Evolutionary conservation across 768 basidiomycete species (phyloP), one percentile per base, ranked within the genome.

Genomic region (Bullera alba): DNA sequence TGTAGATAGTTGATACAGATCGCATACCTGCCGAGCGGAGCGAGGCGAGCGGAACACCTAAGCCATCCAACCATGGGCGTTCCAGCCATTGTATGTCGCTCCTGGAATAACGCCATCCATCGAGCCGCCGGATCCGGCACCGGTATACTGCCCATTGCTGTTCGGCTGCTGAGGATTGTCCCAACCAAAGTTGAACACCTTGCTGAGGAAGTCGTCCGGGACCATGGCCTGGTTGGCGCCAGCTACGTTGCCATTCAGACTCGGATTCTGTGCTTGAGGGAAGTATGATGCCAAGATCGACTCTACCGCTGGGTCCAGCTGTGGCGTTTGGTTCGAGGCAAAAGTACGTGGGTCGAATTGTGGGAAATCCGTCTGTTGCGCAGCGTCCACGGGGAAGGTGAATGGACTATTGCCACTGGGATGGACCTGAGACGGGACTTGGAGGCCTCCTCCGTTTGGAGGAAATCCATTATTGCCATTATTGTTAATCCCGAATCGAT

Each of bases 181-280:
- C 67, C 67, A 69, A 5, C 51, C 42, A 37, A 69, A 63, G 26
- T 61, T 60, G 45, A 70, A 67, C 12, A 70, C 61, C 21, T 61
- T 43, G 30, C 49, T 52, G 16, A 70, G 44, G 53, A 70, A 70
- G 47, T 70, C 68, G 32, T 70, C 68, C 14, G 68, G 67, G 2
- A 53, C 58, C 30, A 52, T 53, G 23, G 22, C n/a, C 42, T 19
- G 2, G 14, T 26, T 34, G 19, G 16, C 21, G n/a, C 8, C 10
- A 17, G 21, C 53, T 3, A 15, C 27, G 8, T 46, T n/a, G 8
- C 6, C 32, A 19, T 28, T 46, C 3, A 6, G 10, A 36, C 22
- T 17, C 10, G 10, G 12, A 23, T 35, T 46, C 21, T 52, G 36
- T 25, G 42, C 30, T 26, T 22, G 39, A 2, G 67, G 66, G 54